Conservation (phyloP, 2,329 filamentous ascomycete species). For the Apiospora sp. region DNA sequence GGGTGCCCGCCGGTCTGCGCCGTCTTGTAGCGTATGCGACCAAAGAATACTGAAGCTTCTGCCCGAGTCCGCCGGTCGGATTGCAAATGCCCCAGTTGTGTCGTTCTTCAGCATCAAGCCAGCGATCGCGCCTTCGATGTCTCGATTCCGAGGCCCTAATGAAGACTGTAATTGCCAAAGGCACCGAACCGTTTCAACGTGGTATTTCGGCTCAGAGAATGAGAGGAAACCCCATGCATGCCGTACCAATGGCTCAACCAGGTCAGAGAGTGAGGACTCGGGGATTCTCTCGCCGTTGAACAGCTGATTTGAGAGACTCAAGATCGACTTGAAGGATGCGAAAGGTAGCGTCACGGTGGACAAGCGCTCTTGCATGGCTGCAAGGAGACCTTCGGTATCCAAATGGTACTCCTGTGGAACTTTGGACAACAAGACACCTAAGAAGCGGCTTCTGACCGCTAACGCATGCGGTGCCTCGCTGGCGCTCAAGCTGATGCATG, state of each 20-base stretch:
- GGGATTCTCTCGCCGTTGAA: conserved; percentile 62
- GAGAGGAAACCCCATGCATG: conserved; percentile 84
- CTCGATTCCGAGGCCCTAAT: conserved; percentile 70
- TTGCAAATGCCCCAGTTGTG: conserved; percentile 54
- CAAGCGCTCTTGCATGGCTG: conserved; percentile 59
- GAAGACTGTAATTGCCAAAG: conserved; percentile 85
- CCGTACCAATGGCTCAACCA: conserved; percentile 74
- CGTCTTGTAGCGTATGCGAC: conserved; percentile 78
- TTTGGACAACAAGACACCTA: conserved; percentile 66
- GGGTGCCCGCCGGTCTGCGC: conserved; percentile 53
- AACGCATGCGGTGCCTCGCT: conserved; percentile 55
- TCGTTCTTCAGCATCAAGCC: conserved; percentile 70
- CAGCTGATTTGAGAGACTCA: conserved; percentile 65
- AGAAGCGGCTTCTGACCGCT: conserved; percentile 64
- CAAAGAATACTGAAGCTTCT: conserved; percentile 79
- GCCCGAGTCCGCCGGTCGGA: conserved; percentile 65
- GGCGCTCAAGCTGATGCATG: conserved; percentile 55
- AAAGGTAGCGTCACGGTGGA: conserved; percentile 54
- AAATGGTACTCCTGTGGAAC: conserved; percentile 53
- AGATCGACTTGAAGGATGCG: conserved; percentile 63
- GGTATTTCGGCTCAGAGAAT: conserved; percentile 86
- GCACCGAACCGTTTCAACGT: conserved; percentile 88
- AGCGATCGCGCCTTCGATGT: conserved; percentile 82
- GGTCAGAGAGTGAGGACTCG: conserved; percentile 60
- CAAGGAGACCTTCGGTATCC: conserved; percentile 57